Base-by-base conservation (phyloP, 345 rosid genomes). In the Mangifera indica region DNA sequence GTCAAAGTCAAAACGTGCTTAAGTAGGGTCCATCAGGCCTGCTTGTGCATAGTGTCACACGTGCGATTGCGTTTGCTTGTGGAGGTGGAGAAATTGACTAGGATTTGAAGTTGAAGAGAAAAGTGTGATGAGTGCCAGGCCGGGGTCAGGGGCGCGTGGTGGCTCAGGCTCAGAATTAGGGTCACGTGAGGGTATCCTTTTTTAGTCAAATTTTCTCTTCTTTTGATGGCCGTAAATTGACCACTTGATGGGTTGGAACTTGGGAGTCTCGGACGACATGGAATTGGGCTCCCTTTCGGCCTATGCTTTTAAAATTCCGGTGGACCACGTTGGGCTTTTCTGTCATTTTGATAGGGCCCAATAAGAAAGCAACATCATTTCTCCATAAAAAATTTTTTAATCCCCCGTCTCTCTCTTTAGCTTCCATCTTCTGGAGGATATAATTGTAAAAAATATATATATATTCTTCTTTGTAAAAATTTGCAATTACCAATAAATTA, bases 171-270 rank as follows among this genome's bases (percentile, higher is more conserved):
- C 72, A 67, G 74, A 73, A 72, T 84, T 82, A 37, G 42, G 42
- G 42, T 37, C 42, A 80, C 81, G 82, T 80, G 84, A 81, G 75
- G 58, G 80, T 62, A 73, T 68, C 79, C 3, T 60, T 73, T 66
- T 29, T 29, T 3, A 11, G 57, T 60, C 62, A 25, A 56, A 57
- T 81, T 81, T 81, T 81, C 81, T 81, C 87, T 72, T 58, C 87
- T 84, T 84, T 84, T 81, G 34, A 81, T 60, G 78, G 42, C 1
- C 2, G 32, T 29, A 29, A 29, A 29, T 71, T 71, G 74, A 77
- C 70, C 71, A 21, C 72, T 54, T 55, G 48, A 61, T 49, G 20
- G 17, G 53, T 48, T 24, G 18, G 15, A 18, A 21, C 18, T 48
- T 24, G 10, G n/a, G n/a, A n/a, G n/a, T n/a, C n/a, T n/a, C n/a